Evolutionary conservation across 2,329 filamentous ascomycete species (phyloP), one percentile per base, ranked within the genome.

Genomic region (Paecilomyces dactylethromorphus): DNA sequence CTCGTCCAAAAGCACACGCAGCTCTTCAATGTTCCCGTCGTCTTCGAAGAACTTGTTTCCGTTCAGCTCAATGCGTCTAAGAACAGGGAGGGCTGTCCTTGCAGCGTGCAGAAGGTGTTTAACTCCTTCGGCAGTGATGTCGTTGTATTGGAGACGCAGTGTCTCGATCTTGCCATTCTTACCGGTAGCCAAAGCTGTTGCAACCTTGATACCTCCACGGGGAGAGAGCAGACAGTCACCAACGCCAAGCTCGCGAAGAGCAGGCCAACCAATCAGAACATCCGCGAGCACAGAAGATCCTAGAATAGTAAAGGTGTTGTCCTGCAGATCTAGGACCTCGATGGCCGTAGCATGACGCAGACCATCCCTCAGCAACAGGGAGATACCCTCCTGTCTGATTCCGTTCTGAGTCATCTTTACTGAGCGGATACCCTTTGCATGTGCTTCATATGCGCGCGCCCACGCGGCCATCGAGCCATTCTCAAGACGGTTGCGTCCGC

Each of bases 381-480:
- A 87, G 69, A 97, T 94, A 61, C 94, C 94, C 75, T 97, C 92
- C 71, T 93, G 91, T 51, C 94, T 85, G 66, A 99, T 99, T 56
- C 94, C 94, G 74, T 99, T 97, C 77, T 97, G 94, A 26, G 96
- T 91, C 94, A 99, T 97, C 82, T 93, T 95, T 66, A 99, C 85
- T 60, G 87, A 87, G 76, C 88, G 89, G 63, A 99, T 84, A 59
- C 89, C 88, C 64, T 84, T 86, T 72, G 76, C 79, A 71, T 97
- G 91, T 59, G 93, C 87, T 68, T 87, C 86, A 74, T 91, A 97
- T 0, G 91, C 84, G 73, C 88, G 89, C 50, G 92, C 92, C 94
- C 94, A 99, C 0, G 93, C 92, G 13, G 85, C 86, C 94, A 99
- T 99, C 71, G 89, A 94, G 66, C 93, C 94, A 69, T 92, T 96